Evolutionary conservation across 495 filamentous ascomycete species (phyloP), one percentile per base, ranked within the genome.

Genomic region (Echria macrotheca): DNA sequence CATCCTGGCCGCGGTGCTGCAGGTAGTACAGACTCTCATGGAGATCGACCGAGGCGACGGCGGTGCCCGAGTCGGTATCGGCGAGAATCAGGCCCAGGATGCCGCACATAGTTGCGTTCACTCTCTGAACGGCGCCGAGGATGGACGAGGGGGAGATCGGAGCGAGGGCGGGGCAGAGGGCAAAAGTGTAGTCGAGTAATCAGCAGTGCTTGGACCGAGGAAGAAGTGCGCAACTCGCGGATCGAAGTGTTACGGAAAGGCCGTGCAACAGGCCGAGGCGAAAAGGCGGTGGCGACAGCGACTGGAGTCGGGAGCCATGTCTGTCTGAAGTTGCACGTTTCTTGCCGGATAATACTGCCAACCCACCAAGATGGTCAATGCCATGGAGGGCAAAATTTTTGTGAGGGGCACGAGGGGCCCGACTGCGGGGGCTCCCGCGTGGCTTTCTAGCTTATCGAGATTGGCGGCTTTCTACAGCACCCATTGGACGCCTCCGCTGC

Each of bases 11-110:
- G 58, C 90, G 69, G 42, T 85, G 85, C 69, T 68, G 89, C 11
- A 96, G 81, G 54, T 90, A 83, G 66, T 93, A 95, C 10, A 95
- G 77, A 9, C 86, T 85, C 66, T 96, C 90, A 71, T 95, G 91
- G 25, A 95, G 75, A 59, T 94, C 87, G 50, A 83, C 77, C 23
- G 67, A 59, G 5, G 60, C 62, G 11, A 63, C 60, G 43, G 53
- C 53, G 41, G 62, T 54, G 58, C 65, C 45, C 21, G 49, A 47
- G 45, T 69, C 69, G 50, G 59, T 57, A 55, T 87, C 80, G 47
- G 83, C 87, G 40, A 89, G 81, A 52, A 95, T 89, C 47, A 91
- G 71, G 47, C 77, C 90, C 46, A 91, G 77, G 51, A 96, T 89
- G 52, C 90, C 90, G 68, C 89, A 95, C 91, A 95, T 95, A 15